Evolutionary conservation across 106 monocot genomes (phyloP), one percentile per base, ranked within the genome.

Genomic region (Acorus gramineus): DNA sequence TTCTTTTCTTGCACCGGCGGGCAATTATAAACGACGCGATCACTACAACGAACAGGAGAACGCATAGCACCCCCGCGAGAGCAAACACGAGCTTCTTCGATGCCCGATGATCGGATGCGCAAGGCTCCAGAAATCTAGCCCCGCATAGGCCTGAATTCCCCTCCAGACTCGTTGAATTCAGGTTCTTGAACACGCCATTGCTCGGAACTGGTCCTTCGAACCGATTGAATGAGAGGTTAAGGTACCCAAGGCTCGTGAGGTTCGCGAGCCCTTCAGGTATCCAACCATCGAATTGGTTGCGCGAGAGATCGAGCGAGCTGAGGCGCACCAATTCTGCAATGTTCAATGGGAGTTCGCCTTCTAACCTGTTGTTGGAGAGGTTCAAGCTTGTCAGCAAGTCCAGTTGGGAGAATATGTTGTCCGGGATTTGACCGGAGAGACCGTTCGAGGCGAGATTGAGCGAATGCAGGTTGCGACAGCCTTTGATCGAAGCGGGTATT

Each of bases 61-160:
- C 43, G 50, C 66, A 67, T 50, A 62, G 47, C 3, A 87, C 62
- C 8, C 66, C 14, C 8, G 78, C 42, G 47, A 75, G 10, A 62
- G 86, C 51, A 4, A 78, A 2, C 5, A 76, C 13, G 43, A 63
- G 69, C 59, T 79, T 94, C 65, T 70, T 81, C 3, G 84, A 84
- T 51, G 84, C 59, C 6, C 14, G 47, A 2, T 44, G 55, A 13
- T 57, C 57, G 2, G 7, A 59, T 61, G 10, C 69, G 75, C 93
- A 90, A 3, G 81, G 9, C 64, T 77, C 57, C 59, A 86, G 76
- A 49, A 73, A 72, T 42, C 71, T 80, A 12, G 76, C 76, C 52
- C 90, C 94, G 74, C 90, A 95, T 9, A 95, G 84, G 47, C 60
- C 74, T 8, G 62, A 52, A 55, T 95, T 95, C 46, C 94, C 94